Evolutionary conservation across 1,284 basidiomycete genomes (phyloP), one percentile per base, ranked within the genome.

Genomic region (Trichosporon inkin): DNA sequence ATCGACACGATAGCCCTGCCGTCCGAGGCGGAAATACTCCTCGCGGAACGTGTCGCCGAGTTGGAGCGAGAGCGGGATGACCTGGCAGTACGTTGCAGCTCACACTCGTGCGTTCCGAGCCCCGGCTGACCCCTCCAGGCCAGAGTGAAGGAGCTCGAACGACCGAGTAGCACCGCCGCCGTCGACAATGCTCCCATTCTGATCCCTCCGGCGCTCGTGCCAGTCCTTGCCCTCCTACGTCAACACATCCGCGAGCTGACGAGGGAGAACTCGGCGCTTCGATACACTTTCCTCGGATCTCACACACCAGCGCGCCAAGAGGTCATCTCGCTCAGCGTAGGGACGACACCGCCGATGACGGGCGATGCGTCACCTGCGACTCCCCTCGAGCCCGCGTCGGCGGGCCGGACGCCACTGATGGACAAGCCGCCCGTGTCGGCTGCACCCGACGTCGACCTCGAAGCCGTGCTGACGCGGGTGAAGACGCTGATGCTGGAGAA

Each of bases 181-280:
- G 44, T 28, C 22, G 44, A 49, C 6, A n/a, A 5, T 10, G 17
- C 53, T 0, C 53, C 64, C 11, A 63, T 72, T 4, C 37, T 58
- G 6, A 67, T 77, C 37, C 72, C 73, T 1, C 61, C 63, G 7
- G 58, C 68, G 0, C 66, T 77, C 0, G 35, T 74, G 0, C 73
- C 74, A 14, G 64, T 69, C 1, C 64, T 77, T 11, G 44, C 65
- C 0, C 40, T 73, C 0, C 66, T 77, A 2, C 65, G 71, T 13
- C 40, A 58, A 2, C 75, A 77, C 60, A 72, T 77, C 13, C 56
- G 63, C n/a, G 69, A 71, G 20, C 60, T 77, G 20, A 71, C 72
- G 6, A 55, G 68, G 13, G 75, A 77, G 40, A 77, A 75, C 55
- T 67, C 72, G 13, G 74, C 75, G n/a, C 59, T 77, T 16, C 67